These are phyloP conservation scores for carrot (Daucus carota) DNA, from an alignment of 129 eudicot species.

Conservation along the genomic window DH1_v3.0 NC_030386.2:20176501-20177000, in stretches of 20 bases:
- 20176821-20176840: constrained; percentile 1
- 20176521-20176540: background rate
- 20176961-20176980: constrained; percentile 10
- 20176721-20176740: constrained; percentile 11
- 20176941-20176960: constrained; percentile 12
- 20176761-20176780: constrained; percentile 10
- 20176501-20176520: background rate
- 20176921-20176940: constrained; percentile 14
- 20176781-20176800: constrained; percentile 13
- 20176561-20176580: background rate
- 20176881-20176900: constrained; percentile 6
- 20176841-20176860: background rate
- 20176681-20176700: background rate
- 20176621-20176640: background rate
- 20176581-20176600: background rate
- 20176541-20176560: background rate
- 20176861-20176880: constrained; percentile 3
- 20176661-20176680: background rate
- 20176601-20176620: background rate
- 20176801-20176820: constrained; percentile 10
- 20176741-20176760: constrained; percentile 7
- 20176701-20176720: background rate
- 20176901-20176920: background rate
- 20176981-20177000: constrained; percentile 13
- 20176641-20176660: background rate